Base-by-base conservation (phyloP, 2,329 filamentous ascomycete species). In the Ilyonectria destructans region DNA sequence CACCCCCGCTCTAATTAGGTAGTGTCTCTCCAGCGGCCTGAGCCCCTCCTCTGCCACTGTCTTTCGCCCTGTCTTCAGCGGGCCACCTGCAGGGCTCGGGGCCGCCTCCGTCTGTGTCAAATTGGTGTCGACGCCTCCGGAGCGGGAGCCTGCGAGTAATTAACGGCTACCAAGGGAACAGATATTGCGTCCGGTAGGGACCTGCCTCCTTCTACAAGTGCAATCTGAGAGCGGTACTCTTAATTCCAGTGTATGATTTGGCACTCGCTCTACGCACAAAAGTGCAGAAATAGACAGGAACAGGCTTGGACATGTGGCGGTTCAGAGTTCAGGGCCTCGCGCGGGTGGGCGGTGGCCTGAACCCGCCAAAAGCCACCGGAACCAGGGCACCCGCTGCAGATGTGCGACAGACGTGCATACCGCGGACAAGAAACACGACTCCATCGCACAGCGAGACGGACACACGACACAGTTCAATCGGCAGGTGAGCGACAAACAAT, bases 401-500 rank as follows among this genome's bases (percentile, higher is more conserved):
- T 51, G 60, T 57, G 48, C 60, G 55, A 58, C 60, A 63, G 59
- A 62, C 59, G 8, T 56, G 54, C 54, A 29, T 26, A 23, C 49
- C 46, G 23, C 23, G 26, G 26, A 33, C 31, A 33, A 33, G 31
- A 12, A 12, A 33, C 31, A 33, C 1, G 12, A n/a, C 17, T 17
- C 29, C 49, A 10, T 33, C 17, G 2, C 26, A 35, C 31, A 21
- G 19, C 19, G 19, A 46, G 10, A 23, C 19, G 13, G 1, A 46
- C n/a, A 23, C 15, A 10, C 45, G 19, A 54, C 29, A n/a, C 29
- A 33, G 8, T 43, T 17, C 15, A 13, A 35, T n/a, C n/a, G 5
- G 6, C 8, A 33, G 31, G 7, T 26, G 26, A 26, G 23, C 6
- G 46, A 15, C 12, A 6, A n/a, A 54, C 31, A 23, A 19, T 21